Percentiles rank a stretch among this genome's conserved stretches.
phyloP scores from a whole-genome alignment of 225 moss, liverwort and hornwort species.

The Neckera pumila region DNA sequence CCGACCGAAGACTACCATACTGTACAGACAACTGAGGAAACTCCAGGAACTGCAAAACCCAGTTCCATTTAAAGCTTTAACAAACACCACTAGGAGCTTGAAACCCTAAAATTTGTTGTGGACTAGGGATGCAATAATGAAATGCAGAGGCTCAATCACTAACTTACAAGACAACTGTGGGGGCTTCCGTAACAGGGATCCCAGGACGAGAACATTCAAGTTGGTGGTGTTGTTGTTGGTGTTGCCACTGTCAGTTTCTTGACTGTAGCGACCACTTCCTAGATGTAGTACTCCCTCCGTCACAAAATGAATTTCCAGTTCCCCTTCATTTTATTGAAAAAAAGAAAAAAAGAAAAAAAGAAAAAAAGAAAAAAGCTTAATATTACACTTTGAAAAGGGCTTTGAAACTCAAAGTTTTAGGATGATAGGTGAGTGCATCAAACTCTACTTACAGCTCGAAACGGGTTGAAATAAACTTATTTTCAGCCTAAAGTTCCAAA shows the following conservation, averaged over 20 bases:
- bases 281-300: background rate
- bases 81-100: background rate
- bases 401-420: rapidly evolving
- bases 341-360: too few species aligned
- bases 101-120: background rate
- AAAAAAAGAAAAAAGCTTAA: background rate
- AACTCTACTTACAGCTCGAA: background rate
- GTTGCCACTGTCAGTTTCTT: background rate
- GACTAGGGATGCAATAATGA: background rate
- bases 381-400: background rate
- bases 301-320: background rate
- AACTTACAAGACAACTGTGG: background rate
- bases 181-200: too few species aligned
- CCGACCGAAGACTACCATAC: too few species aligned
- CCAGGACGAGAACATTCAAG: background rate
- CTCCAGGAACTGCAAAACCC: background rate
- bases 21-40: background rate
- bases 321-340: background rate
- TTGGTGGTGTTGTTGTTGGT: background rate
- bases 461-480: too few species aligned
- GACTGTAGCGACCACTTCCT: background rate
- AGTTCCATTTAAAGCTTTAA: background rate
- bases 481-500: background rate
- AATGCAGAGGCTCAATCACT: background rate
- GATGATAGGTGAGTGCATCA: rapidly evolving